These are phyloP conservation scores for Nidula niveotomentosa DNA, from an alignment of 1,284 basidiomycete genomes.

Conservation along the genomic window DNA sequence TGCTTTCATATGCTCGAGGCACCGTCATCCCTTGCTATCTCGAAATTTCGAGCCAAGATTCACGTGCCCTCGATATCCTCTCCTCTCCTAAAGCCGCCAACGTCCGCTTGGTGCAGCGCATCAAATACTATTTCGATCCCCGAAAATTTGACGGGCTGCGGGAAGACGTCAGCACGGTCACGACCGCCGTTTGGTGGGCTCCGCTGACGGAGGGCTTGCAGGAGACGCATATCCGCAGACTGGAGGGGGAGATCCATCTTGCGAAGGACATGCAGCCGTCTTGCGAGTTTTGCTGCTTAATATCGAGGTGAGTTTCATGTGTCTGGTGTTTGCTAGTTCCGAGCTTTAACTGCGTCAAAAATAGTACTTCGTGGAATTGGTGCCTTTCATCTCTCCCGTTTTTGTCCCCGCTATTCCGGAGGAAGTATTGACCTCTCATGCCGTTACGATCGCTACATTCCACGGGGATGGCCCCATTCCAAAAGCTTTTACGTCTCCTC, in stretches of 20 bases:
- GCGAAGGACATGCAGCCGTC: constrained; percentile 36
- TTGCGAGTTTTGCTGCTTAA: constrained; percentile 32
- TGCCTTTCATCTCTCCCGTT: constrained; percentile 24
- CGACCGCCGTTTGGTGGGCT: constrained; percentile 38
- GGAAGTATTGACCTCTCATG: constrained; percentile 15
- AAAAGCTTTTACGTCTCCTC: constrained; percentile 16
- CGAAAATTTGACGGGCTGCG: constrained; percentile 7
- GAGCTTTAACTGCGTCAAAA: constrained; percentile 19
- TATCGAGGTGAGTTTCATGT: constrained; percentile 30
- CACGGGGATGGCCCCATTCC: constrained; percentile 26
- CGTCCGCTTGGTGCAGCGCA: constrained; percentile 31
- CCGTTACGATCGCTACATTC: constrained; percentile 30
- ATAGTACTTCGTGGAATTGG: constrained; percentile 28
- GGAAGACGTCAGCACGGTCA: constrained; percentile 21
- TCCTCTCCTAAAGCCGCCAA: constrained; percentile 24
- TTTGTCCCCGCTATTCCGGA: constrained; percentile 13
- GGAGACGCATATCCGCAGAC: constrained; percentile 13
- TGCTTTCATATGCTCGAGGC: constrained; percentile 41
- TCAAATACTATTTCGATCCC: constrained; percentile 20
- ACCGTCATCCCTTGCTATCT: constrained; percentile 35
- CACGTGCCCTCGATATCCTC: constrained; percentile 30
- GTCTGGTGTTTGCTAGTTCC: neutral
- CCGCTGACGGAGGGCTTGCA: constrained; percentile 7
- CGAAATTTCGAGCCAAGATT: constrained; percentile 24
- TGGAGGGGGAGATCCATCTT: constrained; percentile 42